Base-by-base conservation (phyloP, 331 rosid genomes). In the Malus hybrid region DNA sequence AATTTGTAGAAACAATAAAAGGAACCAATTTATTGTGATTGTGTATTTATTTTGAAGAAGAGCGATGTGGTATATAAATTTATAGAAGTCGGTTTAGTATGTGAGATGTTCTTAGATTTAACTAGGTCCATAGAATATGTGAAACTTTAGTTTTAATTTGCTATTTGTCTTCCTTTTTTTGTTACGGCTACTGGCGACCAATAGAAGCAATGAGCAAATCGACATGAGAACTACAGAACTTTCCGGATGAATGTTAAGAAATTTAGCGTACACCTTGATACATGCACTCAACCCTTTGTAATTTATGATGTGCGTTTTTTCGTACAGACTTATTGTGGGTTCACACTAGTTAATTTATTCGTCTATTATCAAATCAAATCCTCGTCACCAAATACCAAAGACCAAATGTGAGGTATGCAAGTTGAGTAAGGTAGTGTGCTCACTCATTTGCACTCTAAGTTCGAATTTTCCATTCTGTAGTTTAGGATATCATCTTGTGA, bases 111-210 rank as follows among this genome's bases (percentile, higher is more conserved):
- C 26, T 57, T 19, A 53, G 22, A 2, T 53, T 33, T 53, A 48
- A 48, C 53, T 2, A 48, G 14, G 48, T 42, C 48, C 14, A 42
- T 42, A 4, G 1, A 42, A 42, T 42, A 42, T 42, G 53, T 48
- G 53, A 48, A 48, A 48, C 53, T 48, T 48, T 13, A 48, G 53
- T 33, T 76, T 71, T 33, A 33, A 33, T 33, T 33, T 33, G 7
- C 39, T 33, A 33, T 33, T 52, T 32, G 36, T 62, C 26, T 81
- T 79, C 74, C 93, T 33, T 85, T 79, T 55, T 50, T 60, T 14
- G 71, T 68, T 63, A 80, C 69, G 77, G 82, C 74, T 63, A 3
- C 65, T 81, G 75, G 77, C 18, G 84, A 76, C 85, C 92, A 82
- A 77, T 75, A 72, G 70, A 65, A 68, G 75, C 46, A 65, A 60